Evolutionary conservation across 2,329 filamentous ascomycete species (phyloP).

Genomic region (Nemania sp.): DNA sequence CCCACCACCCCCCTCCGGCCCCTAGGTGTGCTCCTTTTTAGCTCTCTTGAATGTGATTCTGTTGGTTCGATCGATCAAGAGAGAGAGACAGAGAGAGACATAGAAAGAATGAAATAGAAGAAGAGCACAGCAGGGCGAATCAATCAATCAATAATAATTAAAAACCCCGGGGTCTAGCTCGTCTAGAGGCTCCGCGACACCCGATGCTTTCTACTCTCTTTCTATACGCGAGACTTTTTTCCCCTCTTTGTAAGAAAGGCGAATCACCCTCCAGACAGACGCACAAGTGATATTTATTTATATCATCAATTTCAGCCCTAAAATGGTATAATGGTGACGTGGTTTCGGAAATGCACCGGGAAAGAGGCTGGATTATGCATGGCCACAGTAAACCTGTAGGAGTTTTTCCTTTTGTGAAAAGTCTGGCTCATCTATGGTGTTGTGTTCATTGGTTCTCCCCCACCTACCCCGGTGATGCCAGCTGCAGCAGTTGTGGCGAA

Average conservation of each 20-base stretch:
- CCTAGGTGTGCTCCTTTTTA: slow-evolving; percentile 1
- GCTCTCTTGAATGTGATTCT: slow-evolving; percentile 25
- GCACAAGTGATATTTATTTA: slow-evolving; percentile 26
- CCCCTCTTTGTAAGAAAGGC: slow-evolving; percentile 26
- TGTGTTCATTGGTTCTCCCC: slow-evolving; percentile 67
- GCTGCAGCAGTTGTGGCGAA: slow-evolving; percentile 90
- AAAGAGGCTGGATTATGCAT: slow-evolving; percentile 32
- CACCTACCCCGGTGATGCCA: slow-evolving; percentile 54
- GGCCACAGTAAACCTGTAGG: slow-evolving; percentile 28
- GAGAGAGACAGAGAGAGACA: no score
- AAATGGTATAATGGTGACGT: slow-evolving; percentile 32
- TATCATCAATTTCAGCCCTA: slow-evolving; percentile 28
- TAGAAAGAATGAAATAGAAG: no score
- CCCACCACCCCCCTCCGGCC: slow-evolving; percentile 1
- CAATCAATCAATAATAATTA: no score
- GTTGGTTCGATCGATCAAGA: no score
- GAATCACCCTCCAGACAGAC: slow-evolving; percentile 22
- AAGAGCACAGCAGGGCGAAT: neutral
- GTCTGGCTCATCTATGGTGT: slow-evolving; percentile 61
- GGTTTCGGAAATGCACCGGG: slow-evolving; percentile 30
- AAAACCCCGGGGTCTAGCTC: neutral
- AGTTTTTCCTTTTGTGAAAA: slow-evolving; percentile 34
- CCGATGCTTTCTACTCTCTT: slow-evolving; percentile 26
- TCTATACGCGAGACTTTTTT: slow-evolving; percentile 29
- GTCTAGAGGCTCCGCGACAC: slow-evolving; percentile 14